Conservation (phyloP, 2,329 filamentous ascomycete species). For the Tothia fuscella region DNA sequence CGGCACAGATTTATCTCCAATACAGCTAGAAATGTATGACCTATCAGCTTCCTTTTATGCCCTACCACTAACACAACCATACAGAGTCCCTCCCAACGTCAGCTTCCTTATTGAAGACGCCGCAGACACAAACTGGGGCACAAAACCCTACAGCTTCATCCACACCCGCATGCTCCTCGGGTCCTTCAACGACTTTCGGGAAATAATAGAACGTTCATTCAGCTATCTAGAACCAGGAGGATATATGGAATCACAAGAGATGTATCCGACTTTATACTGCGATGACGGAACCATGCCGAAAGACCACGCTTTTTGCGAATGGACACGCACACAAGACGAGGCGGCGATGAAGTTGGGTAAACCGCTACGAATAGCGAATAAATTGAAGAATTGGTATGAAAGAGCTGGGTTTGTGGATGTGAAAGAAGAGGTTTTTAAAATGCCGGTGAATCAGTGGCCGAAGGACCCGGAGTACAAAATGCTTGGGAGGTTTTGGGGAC, state of each 20-base stretch:
- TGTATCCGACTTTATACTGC: slow-evolving; percentile 34
- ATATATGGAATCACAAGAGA: slow-evolving; percentile 34
- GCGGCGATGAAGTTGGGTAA: slow-evolving; percentile 34
- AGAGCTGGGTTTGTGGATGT: slow-evolving; percentile 48
- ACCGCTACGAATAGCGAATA: slow-evolving; percentile 41
- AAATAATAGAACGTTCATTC: slow-evolving; percentile 41
- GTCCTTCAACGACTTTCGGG: slow-evolving; percentile 43
- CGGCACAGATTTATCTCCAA: slow-evolving; percentile 31
- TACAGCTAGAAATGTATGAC: slow-evolving; percentile 22
- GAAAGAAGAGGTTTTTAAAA: slow-evolving; percentile 38
- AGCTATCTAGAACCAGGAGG: slow-evolving; percentile 45
- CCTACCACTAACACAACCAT: neutral
- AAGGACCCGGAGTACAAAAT: slow-evolving; percentile 34
- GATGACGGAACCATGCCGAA: slow-evolving; percentile 42
- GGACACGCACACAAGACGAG: slow-evolving; percentile 31
- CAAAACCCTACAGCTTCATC: slow-evolving; percentile 47
- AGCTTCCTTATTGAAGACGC: slow-evolving; percentile 63
- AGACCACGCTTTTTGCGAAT: slow-evolving; percentile 35
- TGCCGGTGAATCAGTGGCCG: slow-evolving; percentile 42
- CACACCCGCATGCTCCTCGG: slow-evolving; percentile 49
- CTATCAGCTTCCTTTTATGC: neutral
- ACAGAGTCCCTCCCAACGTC: slow-evolving; percentile 56
- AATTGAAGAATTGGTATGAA: slow-evolving; percentile 41
- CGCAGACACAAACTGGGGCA: slow-evolving; percentile 39
- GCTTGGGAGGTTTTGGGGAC: slow-evolving; percentile 38